Base-by-base conservation (phyloP, 148 eudicot genomes). In the Talinum fruticosum region DNA sequence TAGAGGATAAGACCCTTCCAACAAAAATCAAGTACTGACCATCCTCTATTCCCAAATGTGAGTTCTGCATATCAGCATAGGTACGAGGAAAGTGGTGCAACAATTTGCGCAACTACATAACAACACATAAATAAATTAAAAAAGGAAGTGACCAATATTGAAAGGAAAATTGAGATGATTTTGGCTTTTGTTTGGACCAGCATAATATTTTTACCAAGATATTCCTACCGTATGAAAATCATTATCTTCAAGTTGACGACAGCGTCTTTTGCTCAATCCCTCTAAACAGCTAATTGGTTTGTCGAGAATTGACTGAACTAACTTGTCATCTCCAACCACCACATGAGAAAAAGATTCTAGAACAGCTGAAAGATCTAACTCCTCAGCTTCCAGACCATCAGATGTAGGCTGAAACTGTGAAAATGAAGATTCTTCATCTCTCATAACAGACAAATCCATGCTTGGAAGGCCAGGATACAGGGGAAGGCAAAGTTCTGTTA, bases 11-110 rank as follows among this genome's bases (percentile, higher is more conserved):
- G 76, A 93, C 84, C 83, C 84, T 91, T 77, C 99, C 99, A 81
- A 91, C 84, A 89, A 96, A 91, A 61, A 89, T 96, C 83, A 91
- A 79, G 86, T 96, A 96, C 79, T 93, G 97, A 68, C 97, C 99
- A 82, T 96, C 99, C 72, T 82, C 89, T 76, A 96, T 89, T 73
- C 92, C 96, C 82, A 80, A 73, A 81, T 89, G 86, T 66, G 94
- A 89, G 87, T 93, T 93, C 79, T 91, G 97, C 71, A 93, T 79
- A 86, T 96, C 99, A 47, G 92, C 99, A 87, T 96, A 96, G 30
- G 94, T 93, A 69, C 99, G 91, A 84, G 99, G 99, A 78, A 92
- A 96, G 84, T 96, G 99, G 77, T 93, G 94, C 80, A 96, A 84
- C 85, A 96, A 65, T 74, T 93, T 96, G 84, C 97, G 87, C 82